Evolutionary conservation across 139 green algal species (phyloP).

Genomic region (Auxenochlorella pyrenoidosa): DNA sequence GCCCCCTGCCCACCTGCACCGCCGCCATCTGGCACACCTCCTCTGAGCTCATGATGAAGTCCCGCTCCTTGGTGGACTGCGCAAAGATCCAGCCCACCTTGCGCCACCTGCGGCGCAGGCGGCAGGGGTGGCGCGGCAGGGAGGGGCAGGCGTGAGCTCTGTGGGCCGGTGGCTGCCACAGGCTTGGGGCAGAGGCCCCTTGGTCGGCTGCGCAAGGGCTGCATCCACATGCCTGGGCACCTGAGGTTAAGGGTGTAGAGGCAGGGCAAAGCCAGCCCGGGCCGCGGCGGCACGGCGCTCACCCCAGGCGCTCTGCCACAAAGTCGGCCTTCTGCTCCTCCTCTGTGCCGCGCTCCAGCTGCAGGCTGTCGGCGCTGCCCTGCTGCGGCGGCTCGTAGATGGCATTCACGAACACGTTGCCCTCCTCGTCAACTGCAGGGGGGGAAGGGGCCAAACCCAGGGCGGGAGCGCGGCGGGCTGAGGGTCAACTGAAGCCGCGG

Average conservation of each 20-base stretch:
- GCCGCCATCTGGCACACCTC: slow-evolving; percentile 86
- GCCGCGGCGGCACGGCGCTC: neutral
- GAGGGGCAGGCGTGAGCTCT: neutral
- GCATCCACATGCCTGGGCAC: no score
- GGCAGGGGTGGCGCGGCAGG: neutral
- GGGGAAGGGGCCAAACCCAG: neutral
- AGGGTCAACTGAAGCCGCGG: neutral
- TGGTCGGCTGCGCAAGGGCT: no score
- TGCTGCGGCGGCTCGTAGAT: slow-evolving; percentile 96
- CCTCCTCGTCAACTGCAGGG: slow-evolving; percentile 70
- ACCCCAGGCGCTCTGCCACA: slow-evolving; percentile 73
- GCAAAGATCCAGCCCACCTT: slow-evolving; percentile 94
- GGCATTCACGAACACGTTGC: slow-evolving; percentile 75
- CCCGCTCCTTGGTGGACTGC: slow-evolving; percentile 78
- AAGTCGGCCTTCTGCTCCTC: slow-evolving; percentile 74
- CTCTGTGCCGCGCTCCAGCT: slow-evolving; percentile 63
- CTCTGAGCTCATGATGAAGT: slow-evolving; percentile 87
- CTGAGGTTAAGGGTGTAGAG: neutral
- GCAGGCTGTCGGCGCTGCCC: slow-evolving; percentile 60
- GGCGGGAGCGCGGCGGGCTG: neutral
- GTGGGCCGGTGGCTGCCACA: no score
- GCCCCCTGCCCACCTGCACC: slow-evolving; percentile 57
- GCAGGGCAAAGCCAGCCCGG: neutral
- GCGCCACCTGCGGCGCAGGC: slow-evolving; percentile 47
- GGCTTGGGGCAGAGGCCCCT: no score